Evolutionary conservation across 140 eudicot species (phyloP).

Genomic region (Bidens hawaiensis): DNA sequence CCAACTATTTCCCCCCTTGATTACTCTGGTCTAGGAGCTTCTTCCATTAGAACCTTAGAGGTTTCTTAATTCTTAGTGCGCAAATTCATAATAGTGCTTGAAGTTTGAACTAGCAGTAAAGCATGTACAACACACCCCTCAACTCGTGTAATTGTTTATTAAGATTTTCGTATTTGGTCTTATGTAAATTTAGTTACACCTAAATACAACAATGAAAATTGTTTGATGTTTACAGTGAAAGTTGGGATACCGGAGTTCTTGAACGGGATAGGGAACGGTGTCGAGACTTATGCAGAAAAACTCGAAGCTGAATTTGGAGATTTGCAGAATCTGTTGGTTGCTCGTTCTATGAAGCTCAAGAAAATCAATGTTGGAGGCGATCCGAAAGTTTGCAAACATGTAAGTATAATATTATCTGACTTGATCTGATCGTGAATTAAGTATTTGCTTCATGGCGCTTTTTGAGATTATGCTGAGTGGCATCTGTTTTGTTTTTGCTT

Average conservation of each 20-base stretch:
- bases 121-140: too few relatives aligned
- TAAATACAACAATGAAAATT: too few relatives aligned
- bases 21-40: too few relatives aligned
- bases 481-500: neutral
- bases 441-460: neutral
- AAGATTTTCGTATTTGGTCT: too few relatives aligned
- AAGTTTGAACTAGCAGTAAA: too few relatives aligned
- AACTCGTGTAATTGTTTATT: too few relatives aligned
- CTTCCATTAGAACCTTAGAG: too few relatives aligned
- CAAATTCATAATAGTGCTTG: too few relatives aligned
- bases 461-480: neutral
- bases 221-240: slow-evolving; percentile 44
- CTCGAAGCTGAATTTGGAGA: slow-evolving; percentile 86
- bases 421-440: neutral
- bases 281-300: slow-evolving; percentile 65
- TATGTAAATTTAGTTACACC: too few relatives aligned
- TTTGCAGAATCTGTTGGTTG: slow-evolving; percentile 66
- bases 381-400: slow-evolving; percentile 65
- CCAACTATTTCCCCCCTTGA: too few relatives aligned
- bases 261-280: slow-evolving; percentile 85
- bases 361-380: slow-evolving; percentile 48
- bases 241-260: slow-evolving; percentile 87
- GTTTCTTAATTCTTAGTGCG: too few relatives aligned
- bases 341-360: slow-evolving; percentile 74
- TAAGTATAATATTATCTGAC: slow-evolving; percentile 19